phyloP scores from a whole-genome alignment of 257 asterid genomes.

The Misopates orontium region DNA sequence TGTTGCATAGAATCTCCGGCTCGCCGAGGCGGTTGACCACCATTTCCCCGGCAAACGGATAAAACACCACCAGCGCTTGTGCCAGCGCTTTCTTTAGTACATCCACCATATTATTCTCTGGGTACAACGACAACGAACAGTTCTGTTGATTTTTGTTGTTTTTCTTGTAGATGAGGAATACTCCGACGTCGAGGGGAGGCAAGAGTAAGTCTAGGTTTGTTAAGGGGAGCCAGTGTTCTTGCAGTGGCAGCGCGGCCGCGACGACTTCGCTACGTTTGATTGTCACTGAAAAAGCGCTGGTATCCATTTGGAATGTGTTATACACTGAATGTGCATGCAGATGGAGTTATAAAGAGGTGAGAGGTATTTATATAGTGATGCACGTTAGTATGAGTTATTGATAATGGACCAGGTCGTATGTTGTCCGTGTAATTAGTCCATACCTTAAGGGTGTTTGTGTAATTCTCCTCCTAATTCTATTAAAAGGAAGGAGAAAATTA shows the following conservation, averaged over 20 bases:
- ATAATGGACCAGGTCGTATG: no score
- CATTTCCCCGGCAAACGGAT: constrained; percentile 59
- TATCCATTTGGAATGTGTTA: constrained; percentile 25
- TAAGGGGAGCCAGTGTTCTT: constrained; percentile 58
- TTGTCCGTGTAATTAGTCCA: no score
- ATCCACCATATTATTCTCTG: constrained; percentile 29
- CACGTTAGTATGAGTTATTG: no score
- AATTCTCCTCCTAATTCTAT: no score
- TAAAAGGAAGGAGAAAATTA: no score
- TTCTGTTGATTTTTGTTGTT: not conserved
- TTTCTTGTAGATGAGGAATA: constrained; percentile 51
- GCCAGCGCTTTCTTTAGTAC: constrained; percentile 44
- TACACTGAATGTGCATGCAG: no score
- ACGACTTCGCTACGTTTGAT: constrained; percentile 51
- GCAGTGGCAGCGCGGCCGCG: constrained; percentile 46
- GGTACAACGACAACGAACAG: not conserved
- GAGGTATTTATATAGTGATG: no score
- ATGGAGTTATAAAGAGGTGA: no score
- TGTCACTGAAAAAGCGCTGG: constrained; percentile 35
- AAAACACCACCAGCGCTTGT: constrained; percentile 43
- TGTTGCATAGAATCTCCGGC: constrained; percentile 63
- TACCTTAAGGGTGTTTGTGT: no score
- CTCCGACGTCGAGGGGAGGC: constrained; percentile 54
- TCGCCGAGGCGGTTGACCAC: constrained; percentile 47
- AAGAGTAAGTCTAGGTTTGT: constrained; percentile 61